A percentile compares a stretch with the other conserved stretches of the same genome.
These are phyloP conservation scores for Globisporangium splendens DNA, from an alignment of 352 stramenopile species.

Conservation along the genomic window DNA sequence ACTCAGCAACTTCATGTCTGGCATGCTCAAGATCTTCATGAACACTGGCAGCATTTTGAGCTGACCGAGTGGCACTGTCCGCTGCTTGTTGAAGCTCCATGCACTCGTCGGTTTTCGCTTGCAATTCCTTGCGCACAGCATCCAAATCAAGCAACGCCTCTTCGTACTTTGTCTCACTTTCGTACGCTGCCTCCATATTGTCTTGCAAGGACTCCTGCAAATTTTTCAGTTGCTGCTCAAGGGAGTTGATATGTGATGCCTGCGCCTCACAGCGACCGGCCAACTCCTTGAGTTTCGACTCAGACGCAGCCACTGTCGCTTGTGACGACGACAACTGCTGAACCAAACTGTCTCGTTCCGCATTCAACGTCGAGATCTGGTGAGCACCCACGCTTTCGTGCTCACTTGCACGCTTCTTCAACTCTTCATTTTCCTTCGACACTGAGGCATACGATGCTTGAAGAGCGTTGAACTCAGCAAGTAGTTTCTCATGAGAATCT, in stretches of 20 bases:
- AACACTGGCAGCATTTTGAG: conserved; percentile 23
- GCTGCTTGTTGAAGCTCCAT: conserved; percentile 17
- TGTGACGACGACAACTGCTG: conserved; percentile 8
- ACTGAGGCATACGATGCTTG: conserved; percentile 1
- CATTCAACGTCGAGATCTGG: conserved; percentile 3
- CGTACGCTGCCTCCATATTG: conserved; percentile 44
- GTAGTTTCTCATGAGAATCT: conserved; percentile 10
- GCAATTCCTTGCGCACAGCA: conserved; percentile 21
- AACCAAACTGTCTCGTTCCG: conserved; percentile 7
- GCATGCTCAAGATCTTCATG: conserved; percentile 31
- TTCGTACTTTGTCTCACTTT: conserved; percentile 61
- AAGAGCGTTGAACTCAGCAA: conserved; percentile 1
- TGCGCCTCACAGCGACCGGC: conserved; percentile 14
- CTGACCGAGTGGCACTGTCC: conserved; percentile 8
- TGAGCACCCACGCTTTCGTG: conserved; percentile 6
- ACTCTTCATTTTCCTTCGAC: conserved; percentile 4
- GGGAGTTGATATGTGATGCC: conserved; percentile 20
- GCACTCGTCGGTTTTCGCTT: conserved; percentile 25
- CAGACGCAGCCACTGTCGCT: not conserved
- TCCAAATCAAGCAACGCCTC: conserved; percentile 44
- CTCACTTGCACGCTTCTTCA: not conserved
- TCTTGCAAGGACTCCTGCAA: conserved; percentile 62
- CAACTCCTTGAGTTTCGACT: conserved; percentile 10
- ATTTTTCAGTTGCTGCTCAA: conserved; percentile 61
- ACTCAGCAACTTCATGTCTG: conserved; percentile 28